These are phyloP conservation scores for Epichloe coenophiala DNA, from an alignment of 2,329 filamentous ascomycete genomes.

Conservation along the genomic window DNA sequence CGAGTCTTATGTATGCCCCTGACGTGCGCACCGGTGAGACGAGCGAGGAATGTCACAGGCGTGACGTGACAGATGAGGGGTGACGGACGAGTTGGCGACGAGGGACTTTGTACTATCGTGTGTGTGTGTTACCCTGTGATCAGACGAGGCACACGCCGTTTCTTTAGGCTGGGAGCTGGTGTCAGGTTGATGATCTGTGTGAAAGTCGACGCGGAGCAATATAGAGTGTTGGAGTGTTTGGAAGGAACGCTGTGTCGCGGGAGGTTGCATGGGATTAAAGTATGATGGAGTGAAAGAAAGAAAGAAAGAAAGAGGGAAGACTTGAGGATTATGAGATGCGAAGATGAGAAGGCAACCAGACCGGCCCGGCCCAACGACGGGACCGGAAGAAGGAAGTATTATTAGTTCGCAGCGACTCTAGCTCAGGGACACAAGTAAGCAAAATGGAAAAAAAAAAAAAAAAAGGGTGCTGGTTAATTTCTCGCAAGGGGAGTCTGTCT, in stretches of 20 bases:
- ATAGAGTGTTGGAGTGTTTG: background rate
- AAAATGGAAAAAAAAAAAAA: background rate
- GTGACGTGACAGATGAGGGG: slow-evolving; percentile 5
- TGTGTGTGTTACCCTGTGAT: background rate
- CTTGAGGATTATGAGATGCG: background rate
- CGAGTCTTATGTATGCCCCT: slow-evolving; percentile 7
- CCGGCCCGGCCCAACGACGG: background rate
- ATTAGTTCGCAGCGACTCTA: background rate
- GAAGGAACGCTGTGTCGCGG: slow-evolving; percentile 5
- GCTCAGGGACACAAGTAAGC: background rate
- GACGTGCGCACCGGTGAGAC: slow-evolving; percentile 1
- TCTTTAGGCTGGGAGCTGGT: slow-evolving; percentile 3
- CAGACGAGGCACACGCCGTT: background rate
- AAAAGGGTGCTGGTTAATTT: background rate
- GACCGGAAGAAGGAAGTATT: background rate
- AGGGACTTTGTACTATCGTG: background rate
- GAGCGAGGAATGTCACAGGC: slow-evolving; percentile 5
- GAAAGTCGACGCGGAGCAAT: background rate
- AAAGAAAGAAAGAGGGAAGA: background rate
- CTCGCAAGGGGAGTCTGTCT: slow-evolving; percentile 1
- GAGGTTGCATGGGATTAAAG: slow-evolving; percentile 3
- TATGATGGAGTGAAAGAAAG: background rate
- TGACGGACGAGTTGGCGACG: slow-evolving; percentile 6
- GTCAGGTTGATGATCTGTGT: slow-evolving; percentile 1
- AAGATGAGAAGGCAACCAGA: background rate